A percentile compares a stretch with the other conserved stretches of the same genome.
Evolutionary conservation across 208 protist species (phyloP).

Genomic region (Leptomonas pyrrhocoris): DNA sequence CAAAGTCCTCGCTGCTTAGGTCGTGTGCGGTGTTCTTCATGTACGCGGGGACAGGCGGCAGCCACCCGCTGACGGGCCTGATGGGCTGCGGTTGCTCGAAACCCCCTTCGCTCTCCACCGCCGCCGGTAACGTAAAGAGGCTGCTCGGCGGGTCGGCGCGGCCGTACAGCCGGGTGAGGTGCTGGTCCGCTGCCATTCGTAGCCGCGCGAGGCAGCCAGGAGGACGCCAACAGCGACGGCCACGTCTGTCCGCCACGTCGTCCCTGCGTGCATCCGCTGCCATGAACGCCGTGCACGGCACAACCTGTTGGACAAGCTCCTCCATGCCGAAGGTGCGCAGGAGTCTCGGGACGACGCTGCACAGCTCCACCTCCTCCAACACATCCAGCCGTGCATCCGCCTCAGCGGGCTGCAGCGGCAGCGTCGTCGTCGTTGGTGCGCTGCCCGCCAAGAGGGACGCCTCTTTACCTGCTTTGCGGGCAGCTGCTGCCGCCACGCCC

Average conservation of each 20-base stretch:
- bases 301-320: conserved; percentile 63
- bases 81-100: not conserved
- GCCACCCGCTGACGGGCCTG: conserved; percentile 1
- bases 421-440: not conserved
- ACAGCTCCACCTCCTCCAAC: conserved; percentile 71
- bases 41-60: conserved; percentile 10
- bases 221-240: not conserved
- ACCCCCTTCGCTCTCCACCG: not conserved
- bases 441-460: not conserved
- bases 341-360: conserved; percentile 58
- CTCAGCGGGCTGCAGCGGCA: conserved; percentile 11
- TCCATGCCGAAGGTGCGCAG: conserved; percentile 58
- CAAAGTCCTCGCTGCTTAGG: not conserved
- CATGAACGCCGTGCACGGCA: conserved; percentile 46
- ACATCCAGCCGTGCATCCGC: conserved; percentile 47
- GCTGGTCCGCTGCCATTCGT: conserved; percentile 2
- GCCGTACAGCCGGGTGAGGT: not conserved
- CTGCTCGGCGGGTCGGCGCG: not conserved
- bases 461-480: not conserved
- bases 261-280: not conserved
- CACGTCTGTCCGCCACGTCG: not conserved
- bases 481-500: not conserved
- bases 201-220: conserved; percentile 5
- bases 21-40: conserved; percentile 16
- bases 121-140: not conserved